These are phyloP conservation scores for Irpex sp. DNA, from an alignment of 1,284 basidiomycete species.

Conservation along the genomic window DNA sequence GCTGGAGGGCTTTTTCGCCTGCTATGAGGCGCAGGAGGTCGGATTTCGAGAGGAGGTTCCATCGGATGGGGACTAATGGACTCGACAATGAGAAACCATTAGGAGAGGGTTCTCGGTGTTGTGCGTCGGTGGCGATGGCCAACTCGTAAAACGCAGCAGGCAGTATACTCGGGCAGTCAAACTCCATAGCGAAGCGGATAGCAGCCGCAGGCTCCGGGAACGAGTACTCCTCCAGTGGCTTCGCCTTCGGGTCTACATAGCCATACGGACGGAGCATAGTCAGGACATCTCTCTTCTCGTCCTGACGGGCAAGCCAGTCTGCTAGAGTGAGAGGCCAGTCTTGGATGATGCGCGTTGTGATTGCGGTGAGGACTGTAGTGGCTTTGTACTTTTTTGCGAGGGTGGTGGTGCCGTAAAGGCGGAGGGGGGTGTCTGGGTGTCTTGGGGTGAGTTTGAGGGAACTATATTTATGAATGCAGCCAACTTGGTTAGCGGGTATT, in stretches of 20 bases:
- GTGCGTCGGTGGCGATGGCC: background rate
- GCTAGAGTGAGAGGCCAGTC: background rate
- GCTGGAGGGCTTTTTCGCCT: background rate
- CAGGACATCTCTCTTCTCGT: background rate
- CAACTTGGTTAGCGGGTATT: background rate
- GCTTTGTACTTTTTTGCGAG: conserved; percentile 1
- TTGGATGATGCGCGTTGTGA: background rate
- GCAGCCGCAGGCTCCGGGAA: conserved; percentile 4
- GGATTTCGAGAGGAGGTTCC: background rate
- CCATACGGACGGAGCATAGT: no score
- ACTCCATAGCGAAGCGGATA: conserved; percentile 3
- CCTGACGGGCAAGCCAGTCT: background rate
- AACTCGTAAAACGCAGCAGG: conserved; percentile 4
- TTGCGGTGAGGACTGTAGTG: background rate
- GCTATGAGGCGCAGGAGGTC: background rate
- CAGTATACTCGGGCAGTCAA: conserved; percentile 1
- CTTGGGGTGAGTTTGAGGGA: background rate
- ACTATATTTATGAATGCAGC: background rate
- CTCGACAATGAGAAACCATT: no score
- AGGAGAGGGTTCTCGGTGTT: no score
- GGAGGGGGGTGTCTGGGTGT: background rate
- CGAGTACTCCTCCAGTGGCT: background rate
- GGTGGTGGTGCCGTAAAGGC: background rate
- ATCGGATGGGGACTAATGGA: background rate
- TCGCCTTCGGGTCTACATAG: background rate